Evolutionary conservation across 192 early-diverging fungal species (phyloP), one percentile per base, ranked within the genome.

Genomic region (Lunasporangiospora selenospora): DNA sequence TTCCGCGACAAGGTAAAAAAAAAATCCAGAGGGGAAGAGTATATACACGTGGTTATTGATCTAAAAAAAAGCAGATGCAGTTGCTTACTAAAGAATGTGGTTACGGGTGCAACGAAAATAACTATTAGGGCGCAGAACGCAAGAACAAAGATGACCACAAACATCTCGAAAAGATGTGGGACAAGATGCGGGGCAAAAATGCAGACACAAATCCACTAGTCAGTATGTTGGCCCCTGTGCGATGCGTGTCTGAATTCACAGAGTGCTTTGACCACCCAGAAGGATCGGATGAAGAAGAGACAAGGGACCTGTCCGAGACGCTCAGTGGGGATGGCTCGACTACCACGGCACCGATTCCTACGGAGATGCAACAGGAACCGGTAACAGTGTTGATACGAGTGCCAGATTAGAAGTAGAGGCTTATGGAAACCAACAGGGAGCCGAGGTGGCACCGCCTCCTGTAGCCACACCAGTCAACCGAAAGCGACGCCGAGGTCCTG

Each of bases 121-220:
- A 16, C 4, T 29, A 19, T 29, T 57, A 83, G 80, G 90, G 90
- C 2, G 90, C 89, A 0, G 89, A 92, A 58, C 83, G 90, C 27
- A 90, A 92, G 51, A 85, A 89, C 53, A 92, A 92, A 63, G 90
- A 92, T 62, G 90, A 92, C 57, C 76, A 81, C 48, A 86, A 85
- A 53, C 88, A 92, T 63, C 69, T 89, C 13, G 90, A 90, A 43
- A 87, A 87, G 57, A 65, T 81, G 71, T 81, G 81, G 77, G 86
- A 86, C 30, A 87, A 89, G 66, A 75, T 84, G 65, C 47, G 70
- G 31, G 81, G 81, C 80, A 77, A 63, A 12, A 31, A 32, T 46
- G 49, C 48, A 23, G 44, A 58, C 65, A 67, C 44, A 47, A 76
- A 73, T 53, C 77, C 53, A n/a, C 61, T 62, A 36, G 65, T 34